Conservation (phyloP, 176 grass and related monocot species). For the Carex kokanica region DNA sequence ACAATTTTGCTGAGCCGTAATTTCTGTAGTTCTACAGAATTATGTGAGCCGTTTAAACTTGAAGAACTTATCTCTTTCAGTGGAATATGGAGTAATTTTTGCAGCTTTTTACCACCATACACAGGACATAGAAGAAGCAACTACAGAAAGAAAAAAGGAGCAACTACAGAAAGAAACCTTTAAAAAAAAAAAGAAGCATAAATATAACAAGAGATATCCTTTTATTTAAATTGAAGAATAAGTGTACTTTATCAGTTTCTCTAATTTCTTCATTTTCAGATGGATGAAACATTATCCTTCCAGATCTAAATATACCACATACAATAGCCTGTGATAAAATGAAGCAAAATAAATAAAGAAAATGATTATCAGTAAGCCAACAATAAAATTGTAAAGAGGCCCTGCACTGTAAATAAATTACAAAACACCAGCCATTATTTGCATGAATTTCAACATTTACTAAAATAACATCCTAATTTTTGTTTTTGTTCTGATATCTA, state of each 20-base stretch:
- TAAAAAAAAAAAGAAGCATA: neutral
- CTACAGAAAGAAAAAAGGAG: neutral
- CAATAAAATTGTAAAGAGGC: constrained; percentile 23
- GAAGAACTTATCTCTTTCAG: constrained; percentile 36
- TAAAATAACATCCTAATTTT: neutral
- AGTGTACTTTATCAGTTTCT: constrained; percentile 79
- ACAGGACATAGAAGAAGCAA: constrained; percentile 86
- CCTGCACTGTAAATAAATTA: constrained; percentile 21
- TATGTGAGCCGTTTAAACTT: constrained; percentile 38
- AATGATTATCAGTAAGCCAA: constrained; percentile 29
- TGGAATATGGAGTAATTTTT: constrained; percentile 35
- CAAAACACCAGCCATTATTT: constrained; percentile 30
- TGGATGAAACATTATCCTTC: constrained; percentile 82
- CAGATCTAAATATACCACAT: constrained; percentile 82
- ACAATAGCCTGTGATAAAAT: constrained; percentile 62
- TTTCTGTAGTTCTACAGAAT: constrained; percentile 45
- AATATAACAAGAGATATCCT: constrained; percentile 1
- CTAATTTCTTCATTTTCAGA: constrained; percentile 65
- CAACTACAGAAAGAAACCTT: constrained; percentile 28
- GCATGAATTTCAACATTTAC: neutral
- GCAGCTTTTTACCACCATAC: constrained; percentile 45
- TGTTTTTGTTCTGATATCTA: neutral
- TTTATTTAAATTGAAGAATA: constrained; percentile 28
- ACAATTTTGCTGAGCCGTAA: constrained; percentile 61
- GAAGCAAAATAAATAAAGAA: constrained; percentile 35